Base-by-base conservation (phyloP, 2,329 filamentous ascomycete species). In the Fusarium sp. region DNA sequence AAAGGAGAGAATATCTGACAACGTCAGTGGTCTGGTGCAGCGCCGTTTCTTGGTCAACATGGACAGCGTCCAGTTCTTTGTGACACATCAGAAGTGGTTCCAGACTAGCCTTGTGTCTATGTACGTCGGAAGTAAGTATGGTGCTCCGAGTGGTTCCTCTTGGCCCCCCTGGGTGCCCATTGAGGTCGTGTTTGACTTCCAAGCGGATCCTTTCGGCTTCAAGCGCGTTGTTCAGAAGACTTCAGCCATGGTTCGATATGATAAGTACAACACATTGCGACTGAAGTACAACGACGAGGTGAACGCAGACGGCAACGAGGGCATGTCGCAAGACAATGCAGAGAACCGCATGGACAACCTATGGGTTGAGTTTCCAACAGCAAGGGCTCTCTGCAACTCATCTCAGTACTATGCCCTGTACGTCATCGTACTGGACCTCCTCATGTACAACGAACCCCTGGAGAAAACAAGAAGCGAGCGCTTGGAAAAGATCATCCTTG, bases 141-240 rank as follows among this genome's bases (percentile, higher is more conserved):
- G 97, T 39, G 92, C 94, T 31, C 90, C 93, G 41, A 87, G 89
- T 37, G 94, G 94, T 10, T 94, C 94, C 4, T 91, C 93, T 15
- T 99, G 97, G 96, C 96, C 96, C 11, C 96, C 96, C 1, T 99
- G 96, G 96, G 94, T 98, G 48, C 96, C 96, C 1, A 92, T 99
- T 83, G 96, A 99, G 81, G 94, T 97, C 74, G 98, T 99, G 92
- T 98, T 97, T 76, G 95, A 98, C 80, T 99, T 98, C 80, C 86
- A 95, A 70, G 88, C 92, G 7, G 95, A 97, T 79, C 95, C 96
- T 0, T 97, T 97, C 76, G 96, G 97, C n/a, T 99, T 99, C 85
- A 95, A 95, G 78, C 91, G 96, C 65, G 95, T 99, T 31, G 95
- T 99, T 11, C 94, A 98, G 79, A 95, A 97, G 79, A 99, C 96